A percentile compares a stretch with the other conserved stretches of the same genome.
Evolutionary conservation across 345 rosid species (phyloP).

Genomic region (Mercurialis annua): DNA sequence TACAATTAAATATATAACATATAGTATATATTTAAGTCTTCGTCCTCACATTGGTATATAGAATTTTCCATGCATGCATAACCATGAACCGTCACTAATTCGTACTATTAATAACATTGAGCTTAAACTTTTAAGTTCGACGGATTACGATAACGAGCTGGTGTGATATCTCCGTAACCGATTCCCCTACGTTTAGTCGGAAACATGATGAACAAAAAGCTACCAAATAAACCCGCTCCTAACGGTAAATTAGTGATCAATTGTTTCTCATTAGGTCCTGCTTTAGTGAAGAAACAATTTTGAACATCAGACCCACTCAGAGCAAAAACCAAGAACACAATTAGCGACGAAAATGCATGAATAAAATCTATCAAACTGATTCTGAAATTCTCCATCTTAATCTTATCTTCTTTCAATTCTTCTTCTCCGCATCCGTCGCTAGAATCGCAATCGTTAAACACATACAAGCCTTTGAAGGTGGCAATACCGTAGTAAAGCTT

Average conservation of each 20-base stretch:
- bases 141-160: background rate
- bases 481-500: conserved; percentile 47
- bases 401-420: background rate
- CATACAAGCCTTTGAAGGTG: conserved; percentile 26
- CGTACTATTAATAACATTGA: too few species aligned
- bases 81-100: too few species aligned
- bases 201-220: conserved; percentile 44
- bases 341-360: conserved; percentile 41
- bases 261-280: conserved; percentile 17
- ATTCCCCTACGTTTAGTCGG: conserved; percentile 55
- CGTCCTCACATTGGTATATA: too few species aligned
- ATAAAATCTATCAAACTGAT: conserved; percentile 37
- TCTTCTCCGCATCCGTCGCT: background rate
- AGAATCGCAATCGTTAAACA: conserved; percentile 26
- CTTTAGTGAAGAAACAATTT: conserved; percentile 31
- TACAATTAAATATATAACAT: too few species aligned
- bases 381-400: conserved; percentile 7
- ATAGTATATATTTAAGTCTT: too few species aligned
- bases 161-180: conserved; percentile 24
- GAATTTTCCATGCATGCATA: too few species aligned
- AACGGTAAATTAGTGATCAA: conserved; percentile 34
- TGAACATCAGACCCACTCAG: conserved; percentile 36
- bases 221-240: conserved; percentile 35
- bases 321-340: conserved; percentile 53
- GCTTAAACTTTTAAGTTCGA: background rate